phyloP scores from a whole-genome alignment of 441 rosid genomes.

The Sinapis alba region DNA sequence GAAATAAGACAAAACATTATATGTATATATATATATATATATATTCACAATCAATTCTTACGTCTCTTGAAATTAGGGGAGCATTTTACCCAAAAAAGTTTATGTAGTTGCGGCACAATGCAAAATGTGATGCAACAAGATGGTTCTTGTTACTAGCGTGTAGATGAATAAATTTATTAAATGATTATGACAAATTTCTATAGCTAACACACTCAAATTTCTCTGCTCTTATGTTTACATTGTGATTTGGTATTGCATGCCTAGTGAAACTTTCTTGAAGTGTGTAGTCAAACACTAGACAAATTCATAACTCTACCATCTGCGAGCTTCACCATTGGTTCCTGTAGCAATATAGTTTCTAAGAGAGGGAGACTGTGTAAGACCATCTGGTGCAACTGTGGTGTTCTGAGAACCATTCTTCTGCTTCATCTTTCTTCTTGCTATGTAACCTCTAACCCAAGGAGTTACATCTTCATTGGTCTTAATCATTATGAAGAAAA shows the following conservation, averaged over 20 bases:
- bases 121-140: constrained; percentile 27
- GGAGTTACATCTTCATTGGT: constrained; percentile 93
- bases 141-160: constrained; percentile 18
- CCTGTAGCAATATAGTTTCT: constrained; percentile 54
- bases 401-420: constrained; percentile 75
- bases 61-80: no score
- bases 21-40: no score
- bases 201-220: constrained; percentile 33
- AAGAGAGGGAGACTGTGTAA: constrained; percentile 83
- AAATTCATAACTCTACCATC: constrained; percentile 34
- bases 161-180: constrained; percentile 23
- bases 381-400: constrained; percentile 79
- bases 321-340: constrained; percentile 32
- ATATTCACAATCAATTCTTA: no score
- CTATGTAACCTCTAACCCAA: constrained; percentile 85
- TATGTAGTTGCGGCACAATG: not conserved
- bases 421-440: constrained; percentile 84
- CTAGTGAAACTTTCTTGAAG: constrained; percentile 36
- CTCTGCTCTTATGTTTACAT: constrained; percentile 27
- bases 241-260: constrained; percentile 35
- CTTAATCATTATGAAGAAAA: constrained; percentile 91
- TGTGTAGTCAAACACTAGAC: constrained; percentile 27
- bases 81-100: no score
- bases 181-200: constrained; percentile 31
- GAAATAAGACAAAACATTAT: no score